These are phyloP conservation scores for Fusarium domesticum DNA, from an alignment of 2,329 filamentous ascomycete genomes.

Conservation along the genomic window DNA sequence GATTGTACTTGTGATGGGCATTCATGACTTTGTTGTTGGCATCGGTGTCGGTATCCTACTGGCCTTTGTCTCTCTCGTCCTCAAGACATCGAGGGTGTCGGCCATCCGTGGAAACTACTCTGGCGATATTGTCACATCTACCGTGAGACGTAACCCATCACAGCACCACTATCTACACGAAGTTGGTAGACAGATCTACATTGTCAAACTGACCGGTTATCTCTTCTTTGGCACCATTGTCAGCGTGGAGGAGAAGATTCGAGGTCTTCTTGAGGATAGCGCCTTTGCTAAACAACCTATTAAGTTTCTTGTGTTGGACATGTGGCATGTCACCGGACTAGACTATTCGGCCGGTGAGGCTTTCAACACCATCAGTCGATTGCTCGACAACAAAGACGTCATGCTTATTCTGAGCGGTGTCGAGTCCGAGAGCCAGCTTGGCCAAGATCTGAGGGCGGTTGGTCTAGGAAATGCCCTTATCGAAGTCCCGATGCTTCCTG, in stretches of 20 bases:
- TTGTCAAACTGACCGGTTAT: conserved; percentile 89
- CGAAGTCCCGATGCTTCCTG: conserved; percentile 76
- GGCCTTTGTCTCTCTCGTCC: conserved; percentile 85
- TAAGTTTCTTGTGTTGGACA: conserved; percentile 83
- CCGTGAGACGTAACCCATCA: conserved; percentile 83
- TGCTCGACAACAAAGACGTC: conserved; percentile 74
- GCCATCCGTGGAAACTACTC: conserved; percentile 89
- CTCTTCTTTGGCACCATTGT: conserved; percentile 99
- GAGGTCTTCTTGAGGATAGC: conserved; percentile 77
- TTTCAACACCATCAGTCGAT: conserved; percentile 85
- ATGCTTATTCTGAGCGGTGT: conserved; percentile 81
- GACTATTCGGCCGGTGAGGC: conserved; percentile 97
- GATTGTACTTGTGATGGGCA: conserved; percentile 93
- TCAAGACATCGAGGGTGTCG: conserved; percentile 86
- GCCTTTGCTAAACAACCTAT: conserved; percentile 76
- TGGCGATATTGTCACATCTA: conserved; percentile 84
- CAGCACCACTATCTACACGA: conserved; percentile 84
- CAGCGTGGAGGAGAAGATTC: conserved; percentile 85
- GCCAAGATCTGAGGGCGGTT: conserved; percentile 75
- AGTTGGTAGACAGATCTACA: conserved; percentile 82
- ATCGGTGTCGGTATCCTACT: conserved; percentile 89
- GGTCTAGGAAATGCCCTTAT: conserved; percentile 73
- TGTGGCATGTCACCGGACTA: conserved; percentile 84
- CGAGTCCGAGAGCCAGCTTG: conserved; percentile 70
- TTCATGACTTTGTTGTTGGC: conserved; percentile 93